phyloP scores from a whole-genome alignment of 495 filamentous ascomycete species.

The Penicillium turbatum region DNA sequence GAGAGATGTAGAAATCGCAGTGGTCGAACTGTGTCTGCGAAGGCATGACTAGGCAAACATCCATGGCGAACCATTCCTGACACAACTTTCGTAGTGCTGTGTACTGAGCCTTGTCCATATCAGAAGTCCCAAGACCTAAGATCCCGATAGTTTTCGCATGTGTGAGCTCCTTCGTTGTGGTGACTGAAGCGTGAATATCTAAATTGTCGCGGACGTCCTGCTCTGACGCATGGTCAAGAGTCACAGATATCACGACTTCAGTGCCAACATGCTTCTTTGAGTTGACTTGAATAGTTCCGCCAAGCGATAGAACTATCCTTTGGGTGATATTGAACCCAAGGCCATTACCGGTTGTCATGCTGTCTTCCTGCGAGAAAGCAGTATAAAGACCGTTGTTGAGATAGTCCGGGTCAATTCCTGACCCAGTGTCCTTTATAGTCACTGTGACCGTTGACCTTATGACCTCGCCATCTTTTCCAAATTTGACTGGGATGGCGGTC shows the following conservation, averaged over 20 bases:
- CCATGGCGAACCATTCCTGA: constrained; percentile 13
- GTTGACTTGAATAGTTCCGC: constrained; percentile 31
- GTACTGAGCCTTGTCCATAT: constrained; percentile 4
- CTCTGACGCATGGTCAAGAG: constrained; percentile 11
- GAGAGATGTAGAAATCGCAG: constrained; percentile 14
- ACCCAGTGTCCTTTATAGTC: constrained; percentile 55
- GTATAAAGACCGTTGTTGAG: constrained; percentile 57
- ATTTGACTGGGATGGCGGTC: constrained; percentile 10
- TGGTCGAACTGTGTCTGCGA: background rate
- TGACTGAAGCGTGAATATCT: background rate
- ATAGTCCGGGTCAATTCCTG: constrained; percentile 62
- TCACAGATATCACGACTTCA: constrained; percentile 47
- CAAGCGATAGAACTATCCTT: constrained; percentile 53
- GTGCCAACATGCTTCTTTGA: constrained; percentile 38
- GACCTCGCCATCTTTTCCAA: background rate
- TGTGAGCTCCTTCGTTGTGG: background rate
- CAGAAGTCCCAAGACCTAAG: constrained; percentile 3
- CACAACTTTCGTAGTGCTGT: constrained; percentile 14
- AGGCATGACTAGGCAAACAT: background rate
- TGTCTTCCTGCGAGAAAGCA: constrained; percentile 65
- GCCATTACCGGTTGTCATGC: constrained; percentile 57
- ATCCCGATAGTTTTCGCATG: constrained; percentile 11
- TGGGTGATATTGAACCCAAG: constrained; percentile 61
- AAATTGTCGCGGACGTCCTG: background rate
- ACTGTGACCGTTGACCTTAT: constrained; percentile 25